phyloP scores from a whole-genome alignment of 306 rosid genomes.

The Castanospermum australe region DNA sequence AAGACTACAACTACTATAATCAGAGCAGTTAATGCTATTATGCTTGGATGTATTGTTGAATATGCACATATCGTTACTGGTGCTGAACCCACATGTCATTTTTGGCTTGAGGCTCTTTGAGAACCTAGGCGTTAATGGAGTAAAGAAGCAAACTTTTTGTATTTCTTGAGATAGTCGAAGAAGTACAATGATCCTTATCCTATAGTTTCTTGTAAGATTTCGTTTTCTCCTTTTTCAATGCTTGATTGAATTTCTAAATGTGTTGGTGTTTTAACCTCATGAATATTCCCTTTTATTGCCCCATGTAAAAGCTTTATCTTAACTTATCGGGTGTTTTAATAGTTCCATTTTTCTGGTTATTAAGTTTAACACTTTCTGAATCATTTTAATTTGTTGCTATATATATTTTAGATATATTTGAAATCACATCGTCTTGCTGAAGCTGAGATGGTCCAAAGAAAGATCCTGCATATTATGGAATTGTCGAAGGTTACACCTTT shows the following conservation, averaged over 20 bases:
- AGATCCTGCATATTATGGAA: slow-evolving; percentile 76
- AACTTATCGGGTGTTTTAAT: neutral
- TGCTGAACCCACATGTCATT: neutral
- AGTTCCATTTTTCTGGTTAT: slow-evolving; percentile 23
- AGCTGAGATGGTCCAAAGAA: slow-evolving; percentile 80
- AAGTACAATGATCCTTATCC: neutral
- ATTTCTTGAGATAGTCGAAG: neutral
- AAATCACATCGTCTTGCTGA: slow-evolving; percentile 62
- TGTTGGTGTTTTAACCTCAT: neutral
- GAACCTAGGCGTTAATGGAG: neutral
- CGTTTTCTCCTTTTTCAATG: too few relatives aligned
- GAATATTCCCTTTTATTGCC: neutral
- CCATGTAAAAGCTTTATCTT: neutral
- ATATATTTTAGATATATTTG: slow-evolving; percentile 54
- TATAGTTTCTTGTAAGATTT: neutral
- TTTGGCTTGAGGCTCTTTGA: neutral
- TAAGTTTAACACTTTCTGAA: neutral
- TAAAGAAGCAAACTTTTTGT: neutral
- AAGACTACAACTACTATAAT: neutral
- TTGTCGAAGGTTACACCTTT: slow-evolving; percentile 67
- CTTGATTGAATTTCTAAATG: neutral
- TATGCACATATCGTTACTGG: neutral
- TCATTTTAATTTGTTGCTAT: slow-evolving; percentile 23
- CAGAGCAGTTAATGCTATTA: too few relatives aligned
- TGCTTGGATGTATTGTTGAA: neutral